These are phyloP conservation scores for Geotrichum ghanense DNA, from an alignment of 805 yeast species.

Conservation along the genomic window DNA sequence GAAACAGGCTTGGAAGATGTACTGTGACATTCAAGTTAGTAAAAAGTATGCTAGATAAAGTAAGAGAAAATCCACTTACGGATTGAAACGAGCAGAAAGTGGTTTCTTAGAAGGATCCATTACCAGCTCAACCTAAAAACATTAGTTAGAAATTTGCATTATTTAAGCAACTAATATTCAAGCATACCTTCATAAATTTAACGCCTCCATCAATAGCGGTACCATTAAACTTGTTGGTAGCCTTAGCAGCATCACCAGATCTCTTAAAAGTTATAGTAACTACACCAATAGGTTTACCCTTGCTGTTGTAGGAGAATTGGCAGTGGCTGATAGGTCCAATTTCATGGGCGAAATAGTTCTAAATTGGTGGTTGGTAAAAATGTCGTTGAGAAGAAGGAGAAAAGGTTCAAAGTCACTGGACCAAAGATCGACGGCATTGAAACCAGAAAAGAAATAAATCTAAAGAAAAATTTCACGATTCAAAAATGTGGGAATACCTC, in stretches of 20 bases:
- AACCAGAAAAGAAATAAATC: neutral
- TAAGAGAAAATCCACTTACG: neutral
- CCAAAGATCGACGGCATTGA: constrained; percentile 1
- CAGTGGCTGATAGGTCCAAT: constrained; percentile 75
- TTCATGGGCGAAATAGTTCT: constrained; percentile 84
- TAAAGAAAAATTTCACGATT: neutral
- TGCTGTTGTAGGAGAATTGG: constrained; percentile 68
- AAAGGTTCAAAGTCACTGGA: constrained; percentile 6
- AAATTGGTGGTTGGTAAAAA: constrained; percentile 13
- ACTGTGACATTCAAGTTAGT: constrained; percentile 7
- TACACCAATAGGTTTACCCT: constrained; percentile 84
- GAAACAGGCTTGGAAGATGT: constrained; percentile 6
- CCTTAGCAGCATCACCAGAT: constrained; percentile 58
- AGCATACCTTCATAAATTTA: constrained; percentile 46
- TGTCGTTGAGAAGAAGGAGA: neutral
- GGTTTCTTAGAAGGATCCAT: constrained; percentile 67
- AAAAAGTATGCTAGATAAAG: neutral
- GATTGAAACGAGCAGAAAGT: constrained; percentile 56
- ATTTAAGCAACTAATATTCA: constrained; percentile 4
- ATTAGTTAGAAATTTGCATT: neutral
- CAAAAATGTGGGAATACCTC: neutral
- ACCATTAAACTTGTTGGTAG: constrained; percentile 78
- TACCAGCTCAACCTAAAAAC: constrained; percentile 51
- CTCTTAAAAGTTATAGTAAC: constrained; percentile 74
- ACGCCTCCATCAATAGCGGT: constrained; percentile 89